phyloP scores from a whole-genome alignment of 768 basidiomycete genomes.

The Leccinum boreale region DNA sequence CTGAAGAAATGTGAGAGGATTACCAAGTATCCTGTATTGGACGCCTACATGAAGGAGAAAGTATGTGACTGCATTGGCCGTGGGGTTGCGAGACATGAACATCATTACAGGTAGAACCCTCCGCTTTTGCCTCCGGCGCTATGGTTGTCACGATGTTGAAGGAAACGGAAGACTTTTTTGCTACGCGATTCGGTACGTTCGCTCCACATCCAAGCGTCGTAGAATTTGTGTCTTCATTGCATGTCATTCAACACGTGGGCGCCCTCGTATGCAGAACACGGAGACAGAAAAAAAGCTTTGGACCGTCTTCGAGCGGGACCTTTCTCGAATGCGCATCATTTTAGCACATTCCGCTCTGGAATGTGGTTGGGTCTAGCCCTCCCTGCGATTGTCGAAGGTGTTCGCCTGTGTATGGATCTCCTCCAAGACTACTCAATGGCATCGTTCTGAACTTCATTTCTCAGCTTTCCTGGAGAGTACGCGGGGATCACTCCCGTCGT shows the following conservation, averaged over 20 bases:
- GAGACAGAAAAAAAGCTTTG: constrained; percentile 77
- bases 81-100: background rate
- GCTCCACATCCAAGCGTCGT: background rate
- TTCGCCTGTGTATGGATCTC: constrained; percentile 44
- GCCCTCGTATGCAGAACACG: constrained; percentile 40
- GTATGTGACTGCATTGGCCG: constrained; percentile 31
- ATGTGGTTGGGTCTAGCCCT: constrained; percentile 65
- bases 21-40: constrained; percentile 68
- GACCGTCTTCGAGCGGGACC: constrained; percentile 57
- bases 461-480: constrained; percentile 55
- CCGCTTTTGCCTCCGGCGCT: constrained; percentile 62
- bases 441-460: background rate
- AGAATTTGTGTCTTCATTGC: background rate
- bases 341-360: constrained; percentile 75
- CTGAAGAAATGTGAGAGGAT: constrained; percentile 84
- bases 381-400: constrained; percentile 66
- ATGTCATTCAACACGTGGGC: background rate
- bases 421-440: background rate
- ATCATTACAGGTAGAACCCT: constrained; percentile 53
- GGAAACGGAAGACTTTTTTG: constrained; percentile 74
- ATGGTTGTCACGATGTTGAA: constrained; percentile 64
- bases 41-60: constrained; percentile 78
- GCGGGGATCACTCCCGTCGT: constrained; percentile 55
- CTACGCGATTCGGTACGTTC: constrained; percentile 68
- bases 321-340: constrained; percentile 60